These are phyloP conservation scores for Aspergillus texensis DNA, from an alignment of 2,329 filamentous ascomycete species.

Conservation along the genomic window DNA sequence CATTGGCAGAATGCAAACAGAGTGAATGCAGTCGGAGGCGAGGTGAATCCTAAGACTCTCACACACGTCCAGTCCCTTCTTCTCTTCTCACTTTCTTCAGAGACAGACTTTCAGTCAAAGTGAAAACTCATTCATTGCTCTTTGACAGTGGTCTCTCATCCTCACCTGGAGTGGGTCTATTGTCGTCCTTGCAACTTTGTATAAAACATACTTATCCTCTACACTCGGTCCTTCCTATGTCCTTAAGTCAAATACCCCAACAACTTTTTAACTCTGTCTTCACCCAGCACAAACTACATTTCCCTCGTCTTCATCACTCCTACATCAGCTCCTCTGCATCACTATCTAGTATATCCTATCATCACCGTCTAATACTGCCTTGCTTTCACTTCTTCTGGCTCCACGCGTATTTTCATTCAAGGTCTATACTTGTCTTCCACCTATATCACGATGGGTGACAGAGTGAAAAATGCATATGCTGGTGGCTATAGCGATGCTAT, in stretches of 20 bases:
- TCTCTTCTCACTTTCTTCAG: not conserved
- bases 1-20: not conserved
- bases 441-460: not conserved
- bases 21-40: not conserved
- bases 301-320: not conserved
- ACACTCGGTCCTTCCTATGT: not conserved
- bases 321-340: not conserved
- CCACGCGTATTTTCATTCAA: not conserved
- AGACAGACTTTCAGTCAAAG: not conserved
- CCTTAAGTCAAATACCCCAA: not conserved
- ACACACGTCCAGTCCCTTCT: not conserved
- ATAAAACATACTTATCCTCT: not conserved
- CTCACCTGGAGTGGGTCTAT: not conserved
- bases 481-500: conserved; percentile 29
- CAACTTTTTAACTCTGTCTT: not conserved
- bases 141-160: not conserved
- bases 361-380: not conserved
- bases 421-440: not conserved
- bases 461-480: conserved; percentile 22
- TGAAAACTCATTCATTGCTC: not conserved
- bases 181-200: not conserved
- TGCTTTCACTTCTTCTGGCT: not conserved
- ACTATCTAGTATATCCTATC: not conserved
- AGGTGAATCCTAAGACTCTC: not conserved
- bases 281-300: not conserved